Evolutionary conservation across 1,284 basidiomycete genomes (phyloP), one percentile per base, ranked within the genome.

Genomic region (Hymenochaete sp.): DNA sequence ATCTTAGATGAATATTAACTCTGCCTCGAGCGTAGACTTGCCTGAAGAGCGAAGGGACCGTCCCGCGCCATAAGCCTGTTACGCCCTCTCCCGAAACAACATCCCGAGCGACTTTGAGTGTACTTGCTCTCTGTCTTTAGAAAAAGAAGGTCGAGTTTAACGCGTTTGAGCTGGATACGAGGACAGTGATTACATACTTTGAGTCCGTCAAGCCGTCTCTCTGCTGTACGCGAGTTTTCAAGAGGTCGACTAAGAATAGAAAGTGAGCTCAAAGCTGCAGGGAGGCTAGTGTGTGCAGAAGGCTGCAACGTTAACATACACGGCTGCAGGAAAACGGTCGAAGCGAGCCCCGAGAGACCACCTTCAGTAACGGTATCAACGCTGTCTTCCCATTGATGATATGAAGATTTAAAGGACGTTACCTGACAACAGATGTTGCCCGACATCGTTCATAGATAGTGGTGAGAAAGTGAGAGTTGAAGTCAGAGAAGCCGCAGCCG

Each of bases 191-290:
- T 31, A 53, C 66, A 54, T 50, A 71, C 69, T 64, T 62, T 47
- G 59, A 52, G 38, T 58, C 54, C 42, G 58, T 45, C 13, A 53
- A 54, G 4, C 71, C 70, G 59, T 82, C 79, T 40, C 75, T 72
- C 62, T 93, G 87, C 61, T 93, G 88, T 51, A 93, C 60, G 33
- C 90, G 75, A 14, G 91, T 95, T 66, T 93, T 93, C 56, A 95
- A 64, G 25, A 93, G 68, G 63, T 93, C 91, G 53, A 93, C 83
- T 87, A 47, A n/a, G 18, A 46, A 37, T 19, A 39, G 38, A 4
- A 50, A 25, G 14, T 19, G 14, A 8, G 6, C 13, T 6, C 5
- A n/a, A 5, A 16, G 21, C 5, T 35, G 13, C 14, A 5, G 8
- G 4, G 13, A 8, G 32, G 32, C 5, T n/a, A 35, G 21, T n/a